Percentiles rank a stretch among this genome's conserved stretches.
Conservation (phyloP, 2,329 filamentous ascomycete genomes). For the Pestalotiopsis fici region DNA sequence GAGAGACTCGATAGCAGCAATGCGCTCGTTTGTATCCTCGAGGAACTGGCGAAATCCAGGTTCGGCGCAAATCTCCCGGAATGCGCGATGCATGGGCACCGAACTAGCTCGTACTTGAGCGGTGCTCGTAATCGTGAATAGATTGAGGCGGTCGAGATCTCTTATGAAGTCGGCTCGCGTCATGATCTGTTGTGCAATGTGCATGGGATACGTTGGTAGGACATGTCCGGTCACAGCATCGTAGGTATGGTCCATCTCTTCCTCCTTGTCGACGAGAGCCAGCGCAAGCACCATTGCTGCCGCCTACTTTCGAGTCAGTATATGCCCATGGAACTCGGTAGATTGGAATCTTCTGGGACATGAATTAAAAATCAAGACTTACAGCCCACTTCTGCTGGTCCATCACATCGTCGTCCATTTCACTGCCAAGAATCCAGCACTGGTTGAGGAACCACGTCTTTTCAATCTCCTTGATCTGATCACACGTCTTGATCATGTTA, state of each 20-base stretch:
- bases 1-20: slow-evolving; percentile 89
- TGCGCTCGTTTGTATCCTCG: slow-evolving; percentile 80
- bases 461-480: slow-evolving; percentile 70
- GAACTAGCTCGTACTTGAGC: slow-evolving; percentile 90
- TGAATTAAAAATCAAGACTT: slow-evolving; percentile 41
- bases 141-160: slow-evolving; percentile 87
- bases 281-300: slow-evolving; percentile 92
- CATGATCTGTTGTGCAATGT: slow-evolving; percentile 89
- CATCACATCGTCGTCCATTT: slow-evolving; percentile 97
- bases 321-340: not conserved
- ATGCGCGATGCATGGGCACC: slow-evolving; percentile 94
- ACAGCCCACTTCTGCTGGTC: slow-evolving; percentile 95
- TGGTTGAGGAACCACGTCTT: slow-evolving; percentile 81
- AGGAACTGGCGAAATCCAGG: slow-evolving; percentile 82
- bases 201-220: slow-evolving; percentile 78
- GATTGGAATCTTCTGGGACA: not conserved
- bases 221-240: slow-evolving; percentile 69
- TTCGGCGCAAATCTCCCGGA: slow-evolving; percentile 77
- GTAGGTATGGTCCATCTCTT: slow-evolving; percentile 66
- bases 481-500: slow-evolving; percentile 79
- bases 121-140: slow-evolving; percentile 89
- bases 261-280: slow-evolving; percentile 83
- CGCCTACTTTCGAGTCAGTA: slow-evolving; percentile 51
- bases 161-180: slow-evolving; percentile 94
- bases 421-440: slow-evolving; percentile 73